Percentiles rank a stretch among this genome's conserved stretches.
These are phyloP conservation scores for Sicyos baderoa DNA, from an alignment of 306 rosid genomes.

Conservation along the genomic window DNA sequence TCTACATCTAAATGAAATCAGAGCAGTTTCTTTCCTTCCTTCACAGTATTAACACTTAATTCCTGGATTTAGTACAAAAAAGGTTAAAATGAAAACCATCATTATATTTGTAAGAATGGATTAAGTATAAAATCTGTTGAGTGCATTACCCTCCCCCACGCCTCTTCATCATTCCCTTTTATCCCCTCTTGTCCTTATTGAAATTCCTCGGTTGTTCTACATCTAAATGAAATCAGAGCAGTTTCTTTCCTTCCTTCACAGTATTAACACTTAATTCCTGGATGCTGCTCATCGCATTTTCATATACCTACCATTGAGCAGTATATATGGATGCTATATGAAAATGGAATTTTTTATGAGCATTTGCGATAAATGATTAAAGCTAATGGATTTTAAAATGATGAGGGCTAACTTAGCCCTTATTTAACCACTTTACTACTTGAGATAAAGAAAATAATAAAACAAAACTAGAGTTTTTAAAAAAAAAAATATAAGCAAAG, in stretches of 20 bases:
- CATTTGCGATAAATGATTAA: not conserved
- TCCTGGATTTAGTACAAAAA: not conserved
- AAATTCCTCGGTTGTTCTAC: not conserved
- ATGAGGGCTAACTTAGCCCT: not conserved
- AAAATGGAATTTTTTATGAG: not conserved
- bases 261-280: not conserved
- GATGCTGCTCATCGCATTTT: not conserved
- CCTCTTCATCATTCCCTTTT: constrained; percentile 3
- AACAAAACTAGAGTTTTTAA: not conserved
- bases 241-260: not conserved
- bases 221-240: constrained; percentile 3
- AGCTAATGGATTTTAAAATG: not conserved
- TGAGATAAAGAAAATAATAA: too few relatives aligned
- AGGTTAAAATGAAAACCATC: not conserved
- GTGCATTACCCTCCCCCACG: not conserved
- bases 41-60: too few relatives aligned
- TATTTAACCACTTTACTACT: not conserved
- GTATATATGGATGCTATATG: not conserved
- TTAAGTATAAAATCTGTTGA: not conserved
- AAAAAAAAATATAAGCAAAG: too few relatives aligned
- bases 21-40: not conserved
- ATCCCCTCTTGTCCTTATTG: too few relatives aligned
- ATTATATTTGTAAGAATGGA: not conserved
- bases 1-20: not conserved
- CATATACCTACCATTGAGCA: not conserved